Percentiles rank a stretch among this genome's conserved stretches.
Evolutionary conservation across 2,329 filamentous ascomycete species (phyloP).

Genomic region (Cyphellophora attinorum): DNA sequence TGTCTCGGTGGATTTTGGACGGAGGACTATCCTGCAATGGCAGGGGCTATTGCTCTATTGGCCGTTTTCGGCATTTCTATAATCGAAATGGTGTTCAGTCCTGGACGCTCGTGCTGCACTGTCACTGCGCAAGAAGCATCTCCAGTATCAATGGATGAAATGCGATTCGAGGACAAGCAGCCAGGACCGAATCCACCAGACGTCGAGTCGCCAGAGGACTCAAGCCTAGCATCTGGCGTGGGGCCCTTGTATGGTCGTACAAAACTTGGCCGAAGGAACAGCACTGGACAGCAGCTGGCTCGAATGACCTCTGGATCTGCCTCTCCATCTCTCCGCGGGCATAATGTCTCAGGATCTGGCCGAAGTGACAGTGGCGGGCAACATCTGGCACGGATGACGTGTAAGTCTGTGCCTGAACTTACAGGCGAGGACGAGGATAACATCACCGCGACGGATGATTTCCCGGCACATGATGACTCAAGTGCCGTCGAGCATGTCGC

Average conservation of each 20-base stretch:
- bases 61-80: slow-evolving; percentile 73
- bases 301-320: not conserved
- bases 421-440: not conserved
- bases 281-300: slow-evolving; percentile 32
- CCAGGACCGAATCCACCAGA: not conserved
- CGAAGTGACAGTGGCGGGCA: slow-evolving; percentile 44
- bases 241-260: slow-evolving; percentile 1
- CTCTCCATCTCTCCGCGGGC: not conserved
- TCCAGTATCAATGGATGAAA: not conserved
- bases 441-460: too few species aligned
- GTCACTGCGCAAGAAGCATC: not conserved
- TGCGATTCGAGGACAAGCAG: not conserved
- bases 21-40: slow-evolving; percentile 66
- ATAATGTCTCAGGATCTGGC: not conserved
- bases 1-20: slow-evolving; percentile 72
- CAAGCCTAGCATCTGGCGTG: not conserved
- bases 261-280: slow-evolving; percentile 33
- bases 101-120: slow-evolving; percentile 1
- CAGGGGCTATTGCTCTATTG: slow-evolving; percentile 72
- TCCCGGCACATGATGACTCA: too few species aligned
- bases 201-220: not conserved
- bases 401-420: not conserved
- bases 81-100: slow-evolving; percentile 71
- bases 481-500: too few species aligned
- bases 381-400: not conserved